phyloP scores from a whole-genome alignment of 1,139 yeast genomes.

The Geotrichum aggregatum region DNA sequence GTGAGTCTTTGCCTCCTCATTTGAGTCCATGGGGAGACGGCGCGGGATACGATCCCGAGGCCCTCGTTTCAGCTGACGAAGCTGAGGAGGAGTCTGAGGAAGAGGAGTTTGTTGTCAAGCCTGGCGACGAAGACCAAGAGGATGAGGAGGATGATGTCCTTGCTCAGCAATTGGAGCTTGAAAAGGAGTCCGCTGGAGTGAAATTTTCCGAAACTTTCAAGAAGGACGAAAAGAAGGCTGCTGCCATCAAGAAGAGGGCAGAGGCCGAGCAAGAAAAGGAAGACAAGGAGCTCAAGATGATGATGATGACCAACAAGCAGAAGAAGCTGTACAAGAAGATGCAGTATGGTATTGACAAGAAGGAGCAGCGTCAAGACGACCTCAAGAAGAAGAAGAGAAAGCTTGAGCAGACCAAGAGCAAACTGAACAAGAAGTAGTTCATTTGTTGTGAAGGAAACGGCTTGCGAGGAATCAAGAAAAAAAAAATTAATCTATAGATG shows the following conservation, averaged over 20 bases:
- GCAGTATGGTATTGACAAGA: constrained; percentile 87
- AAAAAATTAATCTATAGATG: constrained; percentile 9
- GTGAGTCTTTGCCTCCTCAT: constrained; percentile 94
- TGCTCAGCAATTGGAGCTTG: constrained; percentile 76
- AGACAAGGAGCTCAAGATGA: constrained; percentile 82
- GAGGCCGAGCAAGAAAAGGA: constrained; percentile 48
- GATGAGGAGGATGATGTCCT: constrained; percentile 48
- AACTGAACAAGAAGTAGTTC: constrained; percentile 45
- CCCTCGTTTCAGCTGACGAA: constrained; percentile 39
- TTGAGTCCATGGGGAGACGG: constrained; percentile 99
- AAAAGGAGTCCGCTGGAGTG: constrained; percentile 85
- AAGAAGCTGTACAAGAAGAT: constrained; percentile 91
- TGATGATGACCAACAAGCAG: constrained; percentile 97
- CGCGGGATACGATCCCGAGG: constrained; percentile 81
- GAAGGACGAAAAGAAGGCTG: constrained; percentile 27
- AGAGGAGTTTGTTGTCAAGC: constrained; percentile 50
- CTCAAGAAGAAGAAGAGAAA: constrained; percentile 75
- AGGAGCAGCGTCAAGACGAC: constrained; percentile 71
- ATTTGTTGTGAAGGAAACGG: neutral
- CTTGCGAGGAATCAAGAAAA: constrained; percentile 7
- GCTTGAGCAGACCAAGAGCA: constrained; percentile 62
- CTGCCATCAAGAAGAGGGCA: constrained; percentile 34
- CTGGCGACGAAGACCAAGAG: constrained; percentile 48
- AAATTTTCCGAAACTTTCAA: constrained; percentile 55
- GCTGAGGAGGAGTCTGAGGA: constrained; percentile 46